Evolutionary conservation across 768 basidiomycete species (phyloP), one percentile per base, ranked within the genome.

Genomic region (Candolleomyces eurysporus): DNA sequence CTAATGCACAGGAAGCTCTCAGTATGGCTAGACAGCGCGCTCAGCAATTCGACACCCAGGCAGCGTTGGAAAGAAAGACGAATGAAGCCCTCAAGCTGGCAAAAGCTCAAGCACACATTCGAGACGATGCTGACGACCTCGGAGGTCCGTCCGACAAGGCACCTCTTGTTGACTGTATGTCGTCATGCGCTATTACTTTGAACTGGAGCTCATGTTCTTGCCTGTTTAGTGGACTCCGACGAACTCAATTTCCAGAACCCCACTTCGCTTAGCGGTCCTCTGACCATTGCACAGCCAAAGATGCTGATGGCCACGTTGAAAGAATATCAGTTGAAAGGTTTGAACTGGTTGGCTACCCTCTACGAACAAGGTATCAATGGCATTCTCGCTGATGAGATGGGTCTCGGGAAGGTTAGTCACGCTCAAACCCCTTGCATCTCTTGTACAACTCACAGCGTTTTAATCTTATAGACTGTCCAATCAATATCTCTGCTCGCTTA

Each of bases 351-450:
- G 26, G 97, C 90, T 17, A 97, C 96, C 16, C 79, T 99, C 21
- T 99, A 98, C 69, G 97, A 98, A 72, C 96, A 98, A 74, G 97
- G 97, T 49, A 98, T 98, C 82, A 99, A 99, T 69, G 97, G 97
- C 52, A 99, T 99, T 68, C 83, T 99, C 21, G 97, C 97, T 2
- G 97, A 99, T 71, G 97, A 99, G 76, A 98, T 98, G 96, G 95
- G 95, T 76, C 84, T 94, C 10, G 91, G 91, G 64, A 94, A 94
- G 83, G 91, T 87, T 61, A 40, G 74, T 56, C 43, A 7, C 36
- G 48, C 49, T 8, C 17, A 26, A n/a, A 52, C 61, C 65, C 53
- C 57, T 1, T 6, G 16, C 22, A 8, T 26, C 45, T 11, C 14
- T 21, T 60, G n/a, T 54, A 32, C 19, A 59, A 61, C 19, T 61